A percentile compares a stretch with the other conserved stretches of the same genome.
Conservation (phyloP, 2,329 filamentous ascomycete genomes). For the Sarocladiaceae sp. region DNA sequence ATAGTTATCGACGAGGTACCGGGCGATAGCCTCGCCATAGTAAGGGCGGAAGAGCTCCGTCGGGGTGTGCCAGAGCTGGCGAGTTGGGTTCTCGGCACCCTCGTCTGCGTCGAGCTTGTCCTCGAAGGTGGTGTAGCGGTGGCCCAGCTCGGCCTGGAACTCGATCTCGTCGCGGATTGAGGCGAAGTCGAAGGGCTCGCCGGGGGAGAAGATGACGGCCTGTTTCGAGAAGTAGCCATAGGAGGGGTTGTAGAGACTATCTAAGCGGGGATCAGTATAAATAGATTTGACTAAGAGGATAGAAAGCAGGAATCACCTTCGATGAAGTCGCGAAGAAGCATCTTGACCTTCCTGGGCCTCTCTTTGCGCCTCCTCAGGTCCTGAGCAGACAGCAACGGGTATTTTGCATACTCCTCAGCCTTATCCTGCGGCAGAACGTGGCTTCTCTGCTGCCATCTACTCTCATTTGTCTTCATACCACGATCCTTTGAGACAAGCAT, state of each 20-base stretch:
- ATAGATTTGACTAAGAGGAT: not conserved
- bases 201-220: slow-evolving; percentile 90
- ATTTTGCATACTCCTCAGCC: slow-evolving; percentile 71
- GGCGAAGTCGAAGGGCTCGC: slow-evolving; percentile 85
- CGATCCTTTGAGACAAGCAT: slow-evolving; percentile 25
- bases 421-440: slow-evolving; percentile 71
- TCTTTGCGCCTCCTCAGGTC: slow-evolving; percentile 67
- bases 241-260: slow-evolving; percentile 87
- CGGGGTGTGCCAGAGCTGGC: slow-evolving; percentile 96
- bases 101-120: slow-evolving; percentile 71
- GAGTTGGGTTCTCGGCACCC: slow-evolving; percentile 54
- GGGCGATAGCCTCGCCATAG: slow-evolving; percentile 95
- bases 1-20: slow-evolving; percentile 94
- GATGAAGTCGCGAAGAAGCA: slow-evolving; percentile 96
- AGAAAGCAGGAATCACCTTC: slow-evolving; percentile 55
- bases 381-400: slow-evolving; percentile 78
- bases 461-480: slow-evolving; percentile 50
- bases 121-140: slow-evolving; percentile 85
- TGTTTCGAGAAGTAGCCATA: slow-evolving; percentile 97
- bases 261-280: slow-evolving; percentile 34
- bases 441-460: slow-evolving; percentile 79
- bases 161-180: slow-evolving; percentile 74
- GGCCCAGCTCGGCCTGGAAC: slow-evolving; percentile 70
- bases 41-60: slow-evolving; percentile 95
- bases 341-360: slow-evolving; percentile 83